Evolutionary conservation across 2,329 filamentous ascomycete species (phyloP).

Genomic region (Scedosporium dehoogii): DNA sequence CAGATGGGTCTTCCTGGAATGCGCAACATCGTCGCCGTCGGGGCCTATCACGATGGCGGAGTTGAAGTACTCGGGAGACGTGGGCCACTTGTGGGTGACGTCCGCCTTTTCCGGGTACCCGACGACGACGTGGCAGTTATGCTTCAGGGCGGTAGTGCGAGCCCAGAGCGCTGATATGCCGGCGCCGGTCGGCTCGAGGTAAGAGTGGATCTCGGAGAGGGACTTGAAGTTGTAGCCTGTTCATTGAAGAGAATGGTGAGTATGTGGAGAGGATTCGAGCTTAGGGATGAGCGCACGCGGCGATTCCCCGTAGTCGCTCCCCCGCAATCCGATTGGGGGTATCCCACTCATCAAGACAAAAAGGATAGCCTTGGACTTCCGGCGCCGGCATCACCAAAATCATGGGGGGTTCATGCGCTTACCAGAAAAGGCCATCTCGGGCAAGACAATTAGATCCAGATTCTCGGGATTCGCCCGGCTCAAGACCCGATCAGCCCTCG

Average conservation of each 20-base stretch:
- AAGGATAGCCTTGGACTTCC: neutral
- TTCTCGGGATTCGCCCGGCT: constrained; percentile 36
- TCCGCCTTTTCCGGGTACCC: constrained; percentile 68
- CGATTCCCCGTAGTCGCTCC: neutral
- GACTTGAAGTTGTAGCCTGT: constrained; percentile 70
- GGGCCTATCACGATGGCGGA: constrained; percentile 41
- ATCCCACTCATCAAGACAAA: neutral
- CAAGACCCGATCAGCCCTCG: constrained; percentile 55
- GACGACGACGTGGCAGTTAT: constrained; percentile 57
- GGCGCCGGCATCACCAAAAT: neutral
- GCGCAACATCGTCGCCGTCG: constrained; percentile 49
- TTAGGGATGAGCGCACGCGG: neutral
- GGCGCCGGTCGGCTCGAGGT: constrained; percentile 53
- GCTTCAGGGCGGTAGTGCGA: constrained; percentile 50
- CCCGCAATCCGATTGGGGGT: neutral
- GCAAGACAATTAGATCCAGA: constrained; percentile 64
- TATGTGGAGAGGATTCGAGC: neutral
- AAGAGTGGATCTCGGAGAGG: constrained; percentile 55
- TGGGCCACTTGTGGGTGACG: constrained; percentile 36
- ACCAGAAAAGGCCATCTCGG: constrained; percentile 70
- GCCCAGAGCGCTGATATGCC: constrained; percentile 68
- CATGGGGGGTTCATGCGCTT: constrained; percentile 13
- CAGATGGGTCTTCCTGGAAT: constrained; percentile 50
- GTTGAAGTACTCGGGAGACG: constrained; percentile 45
- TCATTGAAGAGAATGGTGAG: neutral